These are phyloP conservation scores for Pisolithus marmoratus DNA, from an alignment of 768 basidiomycete genomes.

Conservation along the genomic window DNA sequence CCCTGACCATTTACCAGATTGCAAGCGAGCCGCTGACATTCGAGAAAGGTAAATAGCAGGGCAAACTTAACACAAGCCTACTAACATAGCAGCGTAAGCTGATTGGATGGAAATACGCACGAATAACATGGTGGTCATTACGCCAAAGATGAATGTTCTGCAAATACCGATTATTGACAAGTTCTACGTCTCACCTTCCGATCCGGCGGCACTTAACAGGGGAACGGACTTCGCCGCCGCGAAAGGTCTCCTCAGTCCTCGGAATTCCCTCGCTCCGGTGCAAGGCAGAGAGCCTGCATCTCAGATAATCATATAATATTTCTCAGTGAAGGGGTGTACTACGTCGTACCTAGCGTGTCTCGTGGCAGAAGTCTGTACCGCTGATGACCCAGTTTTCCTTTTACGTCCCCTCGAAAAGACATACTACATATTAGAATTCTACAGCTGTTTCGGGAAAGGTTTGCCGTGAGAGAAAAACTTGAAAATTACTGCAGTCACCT, in stretches of 20 bases:
- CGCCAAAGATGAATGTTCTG: slow-evolving; percentile 89
- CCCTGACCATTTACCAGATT: slow-evolving; percentile 39
- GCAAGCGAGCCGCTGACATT: slow-evolving; percentile 95
- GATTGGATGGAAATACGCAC: slow-evolving; percentile 99
- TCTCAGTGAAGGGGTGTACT: too few species aligned
- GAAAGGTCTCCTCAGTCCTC: slow-evolving; percentile 76
- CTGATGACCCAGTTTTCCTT: too few species aligned
- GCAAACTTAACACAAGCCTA: not conserved
- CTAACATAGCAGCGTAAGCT: slow-evolving; percentile 31
- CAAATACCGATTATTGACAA: slow-evolving; percentile 94
- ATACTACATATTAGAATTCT: too few species aligned
- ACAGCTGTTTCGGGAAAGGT: too few species aligned
- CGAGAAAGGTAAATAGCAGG: slow-evolving; percentile 62
- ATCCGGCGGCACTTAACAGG: slow-evolving; percentile 63
- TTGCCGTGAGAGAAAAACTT: too few species aligned
- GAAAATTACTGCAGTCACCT: too few species aligned
- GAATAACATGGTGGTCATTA: slow-evolving; percentile 93
- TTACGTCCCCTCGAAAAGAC: not conserved
- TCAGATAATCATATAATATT: not conserved
- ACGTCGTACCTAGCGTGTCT: too few species aligned
- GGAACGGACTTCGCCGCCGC: slow-evolving; percentile 80
- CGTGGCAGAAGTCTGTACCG: too few species aligned
- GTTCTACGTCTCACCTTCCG: slow-evolving; percentile 84
- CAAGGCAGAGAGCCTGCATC: slow-evolving; percentile 15
- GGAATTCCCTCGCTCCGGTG: slow-evolving; percentile 29